Evolutionary conservation across 1,284 basidiomycete genomes (phyloP).

Genomic region (Naganishia cerealis): DNA sequence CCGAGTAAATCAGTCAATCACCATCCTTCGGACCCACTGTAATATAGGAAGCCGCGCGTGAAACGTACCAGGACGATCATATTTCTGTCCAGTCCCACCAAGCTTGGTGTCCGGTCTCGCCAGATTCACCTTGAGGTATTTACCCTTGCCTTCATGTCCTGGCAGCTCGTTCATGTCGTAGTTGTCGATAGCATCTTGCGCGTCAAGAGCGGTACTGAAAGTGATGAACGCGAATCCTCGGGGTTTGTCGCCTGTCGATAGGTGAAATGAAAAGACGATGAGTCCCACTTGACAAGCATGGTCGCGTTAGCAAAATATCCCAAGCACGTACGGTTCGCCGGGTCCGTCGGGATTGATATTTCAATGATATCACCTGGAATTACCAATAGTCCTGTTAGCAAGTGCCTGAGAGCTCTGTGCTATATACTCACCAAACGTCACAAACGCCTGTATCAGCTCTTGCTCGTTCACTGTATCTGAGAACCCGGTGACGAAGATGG

Average conservation of each 20-base stretch:
- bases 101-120: slow-evolving; percentile 49
- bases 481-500: slow-evolving; percentile 52
- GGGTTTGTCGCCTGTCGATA: slow-evolving; percentile 23
- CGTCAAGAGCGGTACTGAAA: slow-evolving; percentile 49
- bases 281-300: slow-evolving; percentile 4
- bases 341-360: slow-evolving; percentile 49
- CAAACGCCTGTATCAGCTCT: slow-evolving; percentile 51
- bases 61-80: slow-evolving; percentile 50
- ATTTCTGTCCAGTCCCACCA: slow-evolving; percentile 35
- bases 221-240: slow-evolving; percentile 53
- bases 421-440: slow-evolving; percentile 48
- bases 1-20: background rate
- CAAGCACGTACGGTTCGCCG: slow-evolving; percentile 44
- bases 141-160: slow-evolving; percentile 47
- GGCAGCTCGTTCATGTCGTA: slow-evolving; percentile 54
- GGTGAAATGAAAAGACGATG: background rate
- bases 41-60: no score
- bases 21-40: background rate
- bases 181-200: slow-evolving; percentile 55
- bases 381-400: background rate
- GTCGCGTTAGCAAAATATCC: background rate
- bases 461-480: slow-evolving; percentile 48
- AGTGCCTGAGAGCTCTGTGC: background rate
- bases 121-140: slow-evolving; percentile 51
- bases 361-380: slow-evolving; percentile 52